Evolutionary conservation across 345 rosid genomes (phyloP).

Genomic region (Brassica carinata): DNA sequence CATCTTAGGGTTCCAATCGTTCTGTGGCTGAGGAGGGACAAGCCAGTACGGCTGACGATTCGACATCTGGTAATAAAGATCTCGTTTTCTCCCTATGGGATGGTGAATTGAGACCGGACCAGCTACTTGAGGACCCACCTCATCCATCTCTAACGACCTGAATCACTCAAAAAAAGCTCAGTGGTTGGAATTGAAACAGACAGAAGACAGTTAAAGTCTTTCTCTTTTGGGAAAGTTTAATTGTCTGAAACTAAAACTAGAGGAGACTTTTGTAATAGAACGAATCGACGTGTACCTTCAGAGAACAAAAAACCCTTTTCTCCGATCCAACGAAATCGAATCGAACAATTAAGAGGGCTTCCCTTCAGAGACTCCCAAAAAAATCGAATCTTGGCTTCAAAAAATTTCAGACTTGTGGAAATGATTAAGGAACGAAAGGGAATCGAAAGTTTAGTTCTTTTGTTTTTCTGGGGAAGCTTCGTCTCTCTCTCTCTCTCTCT

Average conservation of each 20-base stretch:
- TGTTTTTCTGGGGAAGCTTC: background rate
- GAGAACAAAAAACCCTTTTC: background rate
- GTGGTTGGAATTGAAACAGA: background rate
- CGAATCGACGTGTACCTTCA: background rate
- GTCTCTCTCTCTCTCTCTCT: background rate
- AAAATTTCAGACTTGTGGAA: background rate
- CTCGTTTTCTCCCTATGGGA: constrained; percentile 59
- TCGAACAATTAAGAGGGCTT: background rate
- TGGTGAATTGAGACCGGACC: constrained; percentile 56
- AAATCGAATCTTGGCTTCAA: background rate
- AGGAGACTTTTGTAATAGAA: too few species aligned
- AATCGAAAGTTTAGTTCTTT: background rate
- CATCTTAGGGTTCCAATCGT: constrained; percentile 63
- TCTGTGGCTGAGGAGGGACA: constrained; percentile 20
- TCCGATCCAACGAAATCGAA: background rate
- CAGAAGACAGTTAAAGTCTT: background rate
- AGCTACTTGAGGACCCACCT: constrained; percentile 68
- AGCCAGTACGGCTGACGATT: constrained; percentile 35
- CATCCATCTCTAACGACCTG: constrained; percentile 55
- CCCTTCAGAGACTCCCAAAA: background rate
- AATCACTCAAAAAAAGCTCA: background rate
- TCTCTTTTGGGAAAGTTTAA: too few species aligned
- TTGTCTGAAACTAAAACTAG: too few species aligned
- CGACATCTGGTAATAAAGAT: constrained; percentile 48
- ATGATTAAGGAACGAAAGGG: background rate